Base-by-base conservation (phyloP, 768 basidiomycete species). In the Kwoniella mangroviensis region DNA sequence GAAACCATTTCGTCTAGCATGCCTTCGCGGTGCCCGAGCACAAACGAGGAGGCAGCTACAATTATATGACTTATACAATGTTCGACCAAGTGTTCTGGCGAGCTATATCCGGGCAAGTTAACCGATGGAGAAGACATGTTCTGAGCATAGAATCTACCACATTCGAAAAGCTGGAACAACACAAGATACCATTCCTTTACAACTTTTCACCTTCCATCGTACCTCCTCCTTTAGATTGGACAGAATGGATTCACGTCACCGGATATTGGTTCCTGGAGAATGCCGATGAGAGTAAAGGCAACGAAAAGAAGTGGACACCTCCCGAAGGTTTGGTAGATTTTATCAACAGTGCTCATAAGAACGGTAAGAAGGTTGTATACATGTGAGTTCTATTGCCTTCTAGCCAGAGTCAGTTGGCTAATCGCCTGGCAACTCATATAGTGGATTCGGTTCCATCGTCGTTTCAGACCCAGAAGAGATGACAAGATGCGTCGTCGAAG, bases 21-120 rank as follows among this genome's bases (percentile, higher is more conserved):
- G 95, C 96, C 2, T 96, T 99, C 75, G 97, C 94, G 15, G 97
- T 98, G 3, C 97, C 97, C 3, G 97, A 98, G 63, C 90, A 88
- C 76, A 98, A 97, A 90, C 93, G 97, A 90, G 97, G 96, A 12
- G 96, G 96, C 28, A 86, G 92, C 70, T 99, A 98, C 83, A 99
- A 99, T 80, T 99, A 98, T 83, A 97, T 99, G 95, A 90, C 94
- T 4, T 96, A 94, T 81, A 93, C 95, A 61, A 90, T 98, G 89
- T 98, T 98, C 80, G 97, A 79, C 51, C 78, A 79, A 53, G 82
- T 83, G 34, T 98, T 99, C 84, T 99, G 96, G 96, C 88, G 92
- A 58, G 95, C 92, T 17, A 98, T 90, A 34, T 87, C 96, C 2
- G 91, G 93, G 0, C 96, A 98, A 79, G 90, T 99, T 78, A 98